Percentiles rank a stretch among this genome's conserved stretches.
Conservation (phyloP, 129 eudicot genomes). For the Centaurea solstitialis region DNA sequence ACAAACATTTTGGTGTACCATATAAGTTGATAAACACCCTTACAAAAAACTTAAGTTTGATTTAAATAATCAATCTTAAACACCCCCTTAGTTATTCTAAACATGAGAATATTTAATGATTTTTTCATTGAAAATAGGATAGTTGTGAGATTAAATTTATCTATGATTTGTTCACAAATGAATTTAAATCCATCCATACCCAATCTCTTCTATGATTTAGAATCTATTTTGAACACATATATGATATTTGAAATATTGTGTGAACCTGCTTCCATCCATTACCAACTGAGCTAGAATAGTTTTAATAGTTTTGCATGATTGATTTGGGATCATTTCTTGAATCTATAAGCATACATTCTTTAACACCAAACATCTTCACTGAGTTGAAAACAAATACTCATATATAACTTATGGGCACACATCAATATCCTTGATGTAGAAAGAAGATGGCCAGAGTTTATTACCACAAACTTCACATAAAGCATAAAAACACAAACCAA, state of each 20-base stretch:
- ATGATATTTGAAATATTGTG: too few species aligned
- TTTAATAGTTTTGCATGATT: background rate
- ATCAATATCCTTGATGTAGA: background rate
- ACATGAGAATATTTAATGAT: too few species aligned
- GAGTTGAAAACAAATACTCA: background rate
- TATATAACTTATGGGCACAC: background rate
- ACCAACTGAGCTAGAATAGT: too few species aligned
- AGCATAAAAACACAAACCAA: background rate
- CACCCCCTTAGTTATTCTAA: too few species aligned
- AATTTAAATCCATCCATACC: background rate
- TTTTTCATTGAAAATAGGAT: too few species aligned
- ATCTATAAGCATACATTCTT: background rate
- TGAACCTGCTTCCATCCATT: too few species aligned
- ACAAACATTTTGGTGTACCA: too few species aligned
- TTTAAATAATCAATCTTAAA: too few species aligned
- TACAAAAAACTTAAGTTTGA: too few species aligned
- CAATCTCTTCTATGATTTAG: background rate
- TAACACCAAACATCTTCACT: slow-evolving; percentile 7
- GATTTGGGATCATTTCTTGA: background rate
- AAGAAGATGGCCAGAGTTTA: slow-evolving; percentile 15
- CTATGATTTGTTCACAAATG: background rate
- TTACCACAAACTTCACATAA: slow-evolving; percentile 14
- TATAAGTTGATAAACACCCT: too few species aligned
- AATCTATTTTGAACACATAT: background rate
- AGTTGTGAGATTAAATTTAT: too few species aligned